Percentiles rank a stretch among this genome's conserved stretches.
These are phyloP conservation scores for Aspergillus conjunctus DNA, from an alignment of 495 filamentous ascomycete genomes.

Conservation along the genomic window DNA sequence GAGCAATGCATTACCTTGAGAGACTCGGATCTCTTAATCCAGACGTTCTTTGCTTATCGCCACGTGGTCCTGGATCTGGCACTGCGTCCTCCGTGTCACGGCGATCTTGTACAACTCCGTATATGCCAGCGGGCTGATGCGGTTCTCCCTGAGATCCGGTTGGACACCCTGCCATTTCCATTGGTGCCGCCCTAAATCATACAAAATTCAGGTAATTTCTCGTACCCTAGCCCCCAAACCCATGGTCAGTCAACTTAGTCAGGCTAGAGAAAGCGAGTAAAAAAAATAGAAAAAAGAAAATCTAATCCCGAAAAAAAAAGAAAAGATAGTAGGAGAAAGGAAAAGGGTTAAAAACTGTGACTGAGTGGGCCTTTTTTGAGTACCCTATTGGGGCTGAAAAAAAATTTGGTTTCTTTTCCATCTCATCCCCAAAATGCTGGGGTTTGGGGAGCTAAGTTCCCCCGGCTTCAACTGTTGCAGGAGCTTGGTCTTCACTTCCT, in stretches of 20 bases:
- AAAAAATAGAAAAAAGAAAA: not conserved
- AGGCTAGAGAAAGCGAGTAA: slow-evolving; percentile 2
- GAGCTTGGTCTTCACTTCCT: slow-evolving; percentile 20
- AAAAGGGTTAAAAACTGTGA: slow-evolving; percentile 13
- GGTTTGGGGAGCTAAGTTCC: slow-evolving; percentile 5
- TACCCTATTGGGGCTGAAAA: slow-evolving; percentile 22
- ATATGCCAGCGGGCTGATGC: slow-evolving; percentile 15
- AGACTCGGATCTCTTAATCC: slow-evolving; percentile 1
- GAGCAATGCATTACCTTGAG: not conserved
- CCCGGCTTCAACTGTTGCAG: slow-evolving; percentile 10
- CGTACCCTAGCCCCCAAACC: slow-evolving; percentile 3
- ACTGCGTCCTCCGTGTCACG: slow-evolving; percentile 23
- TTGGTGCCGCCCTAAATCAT: slow-evolving; percentile 5
- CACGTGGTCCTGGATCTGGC: slow-evolving; percentile 29
- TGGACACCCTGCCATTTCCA: not conserved
- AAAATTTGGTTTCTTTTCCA: slow-evolving; percentile 7
- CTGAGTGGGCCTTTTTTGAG: slow-evolving; percentile 12
- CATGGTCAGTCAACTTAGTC: slow-evolving; percentile 10
- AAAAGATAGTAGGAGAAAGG: not conserved
- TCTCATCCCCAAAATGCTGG: slow-evolving; percentile 8
- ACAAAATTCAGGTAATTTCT: slow-evolving; percentile 24
- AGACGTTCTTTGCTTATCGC: slow-evolving; percentile 27
- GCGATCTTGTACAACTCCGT: slow-evolving; percentile 29
- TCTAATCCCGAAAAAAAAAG: not conserved
- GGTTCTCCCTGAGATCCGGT: not conserved